Base-by-base conservation (phyloP, 139 green algal species). In the Bryopsis sp. region DNA sequence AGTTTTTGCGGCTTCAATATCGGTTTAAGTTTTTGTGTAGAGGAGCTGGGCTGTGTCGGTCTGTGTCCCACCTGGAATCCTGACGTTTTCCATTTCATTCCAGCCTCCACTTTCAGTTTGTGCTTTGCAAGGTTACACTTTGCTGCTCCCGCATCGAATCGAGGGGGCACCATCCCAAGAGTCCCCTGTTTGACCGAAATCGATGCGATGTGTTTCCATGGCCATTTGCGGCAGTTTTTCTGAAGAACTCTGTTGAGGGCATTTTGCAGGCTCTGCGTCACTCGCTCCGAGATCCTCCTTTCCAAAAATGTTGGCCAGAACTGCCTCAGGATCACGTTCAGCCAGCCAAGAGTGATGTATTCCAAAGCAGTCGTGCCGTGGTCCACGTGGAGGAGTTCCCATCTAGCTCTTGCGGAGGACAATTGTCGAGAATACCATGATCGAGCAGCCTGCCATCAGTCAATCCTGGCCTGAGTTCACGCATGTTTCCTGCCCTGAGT, bases 1-100 rank as follows among this genome's bases (percentile, higher is more conserved):
- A n/a, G n/a, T n/a, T n/a, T n/a, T n/a, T n/a, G n/a, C n/a, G n/a
- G 50, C 8, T 36, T 8, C 15, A 61, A 15, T 50, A 15, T 50
- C 11, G 11, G 11, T 50, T 50, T 50, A 50, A 11, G 43, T 15
- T 50, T 15, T 26, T 26, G 15, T 26, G 11, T 50, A 15, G 43
- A 50, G 11, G 15, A 11, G 15, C 15, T 50, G 43, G 15, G 15
- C 15, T 50, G 43, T 50, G 43, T 26, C 19, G 43, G 15, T 26
- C 43, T 61, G 6, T 6, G 19, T 61, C n/a, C n/a, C n/a, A 61
- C 50, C 19, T 61, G 50, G 33, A 61, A 61, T 33, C 24, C 50
- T 61, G 50, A 61, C 31, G 50, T 28, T 61, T 22, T 33, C 50
- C 50, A 61, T 61, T 28, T 61, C 8, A 61, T 61, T 8, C 33